phyloP scores from a whole-genome alignment of 768 basidiomycete genomes.

The Tricholoma sp. region DNA sequence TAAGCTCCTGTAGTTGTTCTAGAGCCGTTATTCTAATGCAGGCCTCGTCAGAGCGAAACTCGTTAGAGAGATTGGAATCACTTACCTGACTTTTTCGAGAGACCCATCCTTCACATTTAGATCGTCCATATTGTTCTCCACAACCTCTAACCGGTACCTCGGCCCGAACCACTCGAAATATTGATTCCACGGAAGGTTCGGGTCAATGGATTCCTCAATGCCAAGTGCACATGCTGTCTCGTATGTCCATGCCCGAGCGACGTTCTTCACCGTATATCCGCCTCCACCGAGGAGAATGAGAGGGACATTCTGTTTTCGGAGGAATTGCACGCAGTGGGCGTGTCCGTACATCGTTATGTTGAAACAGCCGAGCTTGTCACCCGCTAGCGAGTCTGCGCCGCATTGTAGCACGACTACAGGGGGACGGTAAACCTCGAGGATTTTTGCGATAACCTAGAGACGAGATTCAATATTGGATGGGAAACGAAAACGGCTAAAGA shows the following conservation, averaged over 20 bases:
- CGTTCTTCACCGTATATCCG: conserved; percentile 96
- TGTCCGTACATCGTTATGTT: conserved; percentile 96
- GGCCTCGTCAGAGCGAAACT: not conserved
- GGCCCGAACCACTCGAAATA: conserved; percentile 99
- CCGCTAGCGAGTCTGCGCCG: conserved; percentile 92
- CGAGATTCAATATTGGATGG: conserved; percentile 1
- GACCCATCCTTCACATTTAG: conserved; percentile 78
- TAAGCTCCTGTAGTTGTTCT: conserved; percentile 39
- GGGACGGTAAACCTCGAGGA: conserved; percentile 85
- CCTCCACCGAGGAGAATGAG: conserved; percentile 92
- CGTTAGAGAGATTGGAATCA: not conserved
- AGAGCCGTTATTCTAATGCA: conserved; percentile 29
- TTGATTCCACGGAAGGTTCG: conserved; percentile 77
- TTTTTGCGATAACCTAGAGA: conserved; percentile 71
- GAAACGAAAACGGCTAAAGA: conserved; percentile 3
- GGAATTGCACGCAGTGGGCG: conserved; percentile 83
- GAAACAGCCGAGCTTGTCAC: conserved; percentile 94
- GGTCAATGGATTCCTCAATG: conserved; percentile 70
- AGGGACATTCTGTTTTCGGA: conserved; percentile 78
- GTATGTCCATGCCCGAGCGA: conserved; percentile 91
- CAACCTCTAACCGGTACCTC: conserved; percentile 87
- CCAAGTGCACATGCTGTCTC: conserved; percentile 96
- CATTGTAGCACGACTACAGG: conserved; percentile 90
- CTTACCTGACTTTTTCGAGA: conserved; percentile 73
- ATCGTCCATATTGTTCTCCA: conserved; percentile 92